Percentiles rank a stretch among this genome's conserved stretches.
Evolutionary conservation across 1,139 yeast species (phyloP).

Genomic region (Taphrina flavorubra): DNA sequence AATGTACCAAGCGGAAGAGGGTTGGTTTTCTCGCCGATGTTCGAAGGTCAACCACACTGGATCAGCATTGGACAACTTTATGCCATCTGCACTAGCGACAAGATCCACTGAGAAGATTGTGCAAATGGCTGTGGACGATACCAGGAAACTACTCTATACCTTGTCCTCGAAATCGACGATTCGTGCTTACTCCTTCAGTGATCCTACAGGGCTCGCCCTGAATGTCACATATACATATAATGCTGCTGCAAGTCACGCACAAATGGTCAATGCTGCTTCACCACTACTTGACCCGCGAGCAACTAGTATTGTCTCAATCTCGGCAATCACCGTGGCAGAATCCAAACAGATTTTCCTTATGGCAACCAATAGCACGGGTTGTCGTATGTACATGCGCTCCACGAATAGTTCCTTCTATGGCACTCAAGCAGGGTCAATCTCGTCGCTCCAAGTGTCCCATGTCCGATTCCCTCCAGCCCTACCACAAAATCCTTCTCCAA

Average conservation of each 20-base stretch:
- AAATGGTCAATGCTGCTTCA: conserved; percentile 52
- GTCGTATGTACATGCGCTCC: conserved; percentile 64
- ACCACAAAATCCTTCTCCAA: conserved; percentile 18
- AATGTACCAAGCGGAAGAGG: conserved; percentile 80
- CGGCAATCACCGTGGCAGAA: conserved; percentile 66
- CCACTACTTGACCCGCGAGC: conserved; percentile 49
- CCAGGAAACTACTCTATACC: conserved; percentile 77
- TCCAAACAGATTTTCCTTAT: conserved; percentile 74
- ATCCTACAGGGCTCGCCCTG: conserved; percentile 47
- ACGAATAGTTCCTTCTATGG: conserved; percentile 47
- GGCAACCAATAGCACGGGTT: conserved; percentile 86
- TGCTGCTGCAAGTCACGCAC: conserved; percentile 51
- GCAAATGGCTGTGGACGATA: conserved; percentile 74
- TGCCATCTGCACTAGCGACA: conserved; percentile 43
- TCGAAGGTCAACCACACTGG: conserved; percentile 69
- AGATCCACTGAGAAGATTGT: conserved; percentile 61
- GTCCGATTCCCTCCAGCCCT: conserved; percentile 52
- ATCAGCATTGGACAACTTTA: conserved; percentile 42
- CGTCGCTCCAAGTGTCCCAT: conserved; percentile 50
- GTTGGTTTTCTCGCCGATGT: conserved; percentile 86
- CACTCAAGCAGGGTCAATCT: conserved; percentile 37
- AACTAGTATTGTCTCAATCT: conserved; percentile 61
- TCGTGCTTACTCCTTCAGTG: conserved; percentile 68
- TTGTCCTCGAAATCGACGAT: conserved; percentile 83
- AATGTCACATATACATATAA: conserved; percentile 51